phyloP scores from a whole-genome alignment of 306 rosid genomes.

The Cicer pinnatifidum region DNA sequence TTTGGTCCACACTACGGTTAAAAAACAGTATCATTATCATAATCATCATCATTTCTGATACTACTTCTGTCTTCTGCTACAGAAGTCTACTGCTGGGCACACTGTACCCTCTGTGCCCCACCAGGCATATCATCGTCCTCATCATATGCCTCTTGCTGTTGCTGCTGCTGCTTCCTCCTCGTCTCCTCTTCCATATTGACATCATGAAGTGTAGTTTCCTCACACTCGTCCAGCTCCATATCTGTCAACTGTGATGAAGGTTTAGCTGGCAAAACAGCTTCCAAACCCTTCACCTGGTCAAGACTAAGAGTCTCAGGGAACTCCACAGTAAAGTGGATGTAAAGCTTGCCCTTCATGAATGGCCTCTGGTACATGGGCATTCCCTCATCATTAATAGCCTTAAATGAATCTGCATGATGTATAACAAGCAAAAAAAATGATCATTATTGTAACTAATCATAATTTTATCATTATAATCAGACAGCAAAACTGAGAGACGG shows the following conservation, averaged over 20 bases:
- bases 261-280: constrained; percentile 70
- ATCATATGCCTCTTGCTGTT: constrained; percentile 76
- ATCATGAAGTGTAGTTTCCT: constrained; percentile 85
- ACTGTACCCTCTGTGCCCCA: constrained; percentile 94
- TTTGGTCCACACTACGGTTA: constrained; percentile 25
- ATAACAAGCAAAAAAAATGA: not conserved
- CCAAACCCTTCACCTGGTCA: constrained; percentile 71
- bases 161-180: constrained; percentile 75
- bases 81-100: constrained; percentile 76
- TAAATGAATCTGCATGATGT: constrained; percentile 68
- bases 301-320: constrained; percentile 72
- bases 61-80: constrained; percentile 6
- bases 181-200: constrained; percentile 88
- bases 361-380: constrained; percentile 93
- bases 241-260: constrained; percentile 64
- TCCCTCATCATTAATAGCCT: constrained; percentile 90
- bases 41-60: constrained; percentile 2
- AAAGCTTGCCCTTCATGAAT: constrained; percentile 91
- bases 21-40: constrained; percentile 18
- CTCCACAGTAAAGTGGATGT: constrained; percentile 83
- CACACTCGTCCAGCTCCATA: constrained; percentile 94
- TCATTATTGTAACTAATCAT: not conserved
- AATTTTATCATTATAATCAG: not conserved
- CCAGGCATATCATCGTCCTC: constrained; percentile 91
- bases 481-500: not conserved